Evolutionary conservation across 495 filamentous ascomycete genomes (phyloP).

Genomic region (Cladorrhinum samala): DNA sequence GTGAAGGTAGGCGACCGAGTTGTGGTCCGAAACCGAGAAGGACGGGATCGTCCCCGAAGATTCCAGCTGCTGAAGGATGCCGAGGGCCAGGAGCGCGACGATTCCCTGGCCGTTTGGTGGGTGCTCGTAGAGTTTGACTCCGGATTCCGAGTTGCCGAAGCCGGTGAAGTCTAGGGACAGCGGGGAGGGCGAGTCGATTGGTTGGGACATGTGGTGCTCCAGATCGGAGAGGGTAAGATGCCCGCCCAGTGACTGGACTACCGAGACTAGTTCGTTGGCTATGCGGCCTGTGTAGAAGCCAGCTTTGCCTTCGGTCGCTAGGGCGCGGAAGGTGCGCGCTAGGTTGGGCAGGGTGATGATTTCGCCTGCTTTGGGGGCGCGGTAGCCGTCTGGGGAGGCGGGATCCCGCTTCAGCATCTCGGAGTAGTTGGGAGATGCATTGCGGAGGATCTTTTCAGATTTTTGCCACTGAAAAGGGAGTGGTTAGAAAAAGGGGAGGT

Average conservation of each 20-base stretch:
- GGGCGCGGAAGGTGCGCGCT: conserved; percentile 71
- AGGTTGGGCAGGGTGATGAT: conserved; percentile 80
- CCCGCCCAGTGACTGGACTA: conserved; percentile 68
- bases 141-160: conserved; percentile 44
- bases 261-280: conserved; percentile 72
- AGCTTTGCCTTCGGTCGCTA: conserved; percentile 75
- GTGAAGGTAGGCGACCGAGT: conserved; percentile 69
- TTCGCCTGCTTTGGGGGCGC: conserved; percentile 76
- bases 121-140: conserved; percentile 85
- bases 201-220: conserved; percentile 61
- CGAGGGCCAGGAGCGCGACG: conserved; percentile 88
- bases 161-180: conserved; percentile 74
- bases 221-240: conserved; percentile 76
- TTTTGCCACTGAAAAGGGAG: conserved; percentile 55
- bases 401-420: conserved; percentile 79
- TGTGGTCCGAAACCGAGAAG: conserved; percentile 66
- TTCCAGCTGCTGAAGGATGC: conserved; percentile 82
- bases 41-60: conserved; percentile 59
- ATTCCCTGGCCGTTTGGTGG: conserved; percentile 98
- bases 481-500: background rate
- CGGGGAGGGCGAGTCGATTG: conserved; percentile 72
- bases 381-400: conserved; percentile 52
- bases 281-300: conserved; percentile 88
- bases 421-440: conserved; percentile 71
- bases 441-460: conserved; percentile 53